These are phyloP conservation scores for Septoria linicola DNA, from an alignment of 2,329 filamentous ascomycete species.

Conservation along the genomic window DNA sequence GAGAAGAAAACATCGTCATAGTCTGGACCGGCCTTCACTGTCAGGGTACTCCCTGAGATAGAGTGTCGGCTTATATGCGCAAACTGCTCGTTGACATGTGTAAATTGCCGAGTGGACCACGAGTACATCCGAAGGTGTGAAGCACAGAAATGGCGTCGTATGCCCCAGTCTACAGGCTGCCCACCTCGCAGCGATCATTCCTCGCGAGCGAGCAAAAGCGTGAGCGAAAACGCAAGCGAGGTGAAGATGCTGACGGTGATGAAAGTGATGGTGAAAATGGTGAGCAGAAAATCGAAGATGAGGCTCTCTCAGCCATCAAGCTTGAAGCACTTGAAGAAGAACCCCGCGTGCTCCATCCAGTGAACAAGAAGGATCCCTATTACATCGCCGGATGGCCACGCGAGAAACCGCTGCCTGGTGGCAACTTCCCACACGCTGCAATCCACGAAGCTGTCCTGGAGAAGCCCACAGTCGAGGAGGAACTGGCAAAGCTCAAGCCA, in stretches of 20 bases:
- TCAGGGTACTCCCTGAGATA: constrained; percentile 3
- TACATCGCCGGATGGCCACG: constrained; percentile 44
- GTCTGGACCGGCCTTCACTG: background rate
- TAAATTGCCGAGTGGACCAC: constrained; percentile 9
- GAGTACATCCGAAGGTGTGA: constrained; percentile 3
- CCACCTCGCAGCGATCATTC: constrained; percentile 28
- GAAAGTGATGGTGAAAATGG: constrained; percentile 19
- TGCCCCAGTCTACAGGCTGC: constrained; percentile 32
- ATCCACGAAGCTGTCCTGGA: constrained; percentile 31
- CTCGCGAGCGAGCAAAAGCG: constrained; percentile 31
- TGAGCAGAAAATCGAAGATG: constrained; percentile 9
- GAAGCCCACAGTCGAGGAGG: constrained; percentile 37
- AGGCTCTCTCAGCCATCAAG: constrained; percentile 7
- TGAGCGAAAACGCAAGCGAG: constrained; percentile 32
- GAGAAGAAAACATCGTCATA: background rate
- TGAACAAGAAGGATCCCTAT: constrained; percentile 37
- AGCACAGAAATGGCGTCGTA: constrained; percentile 31
- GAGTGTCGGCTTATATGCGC: constrained; percentile 6
- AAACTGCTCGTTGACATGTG: constrained; percentile 9
- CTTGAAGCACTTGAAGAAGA: constrained; percentile 13
- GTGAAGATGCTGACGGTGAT: constrained; percentile 20
- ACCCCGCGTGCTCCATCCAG: constrained; percentile 26
- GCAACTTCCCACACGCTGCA: constrained; percentile 49
- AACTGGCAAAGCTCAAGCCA: constrained; percentile 44
- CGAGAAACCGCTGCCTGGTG: constrained; percentile 41